Evolutionary conservation across 2,329 filamentous ascomycete genomes (phyloP).

Genomic region (Kalmusia sp.): DNA sequence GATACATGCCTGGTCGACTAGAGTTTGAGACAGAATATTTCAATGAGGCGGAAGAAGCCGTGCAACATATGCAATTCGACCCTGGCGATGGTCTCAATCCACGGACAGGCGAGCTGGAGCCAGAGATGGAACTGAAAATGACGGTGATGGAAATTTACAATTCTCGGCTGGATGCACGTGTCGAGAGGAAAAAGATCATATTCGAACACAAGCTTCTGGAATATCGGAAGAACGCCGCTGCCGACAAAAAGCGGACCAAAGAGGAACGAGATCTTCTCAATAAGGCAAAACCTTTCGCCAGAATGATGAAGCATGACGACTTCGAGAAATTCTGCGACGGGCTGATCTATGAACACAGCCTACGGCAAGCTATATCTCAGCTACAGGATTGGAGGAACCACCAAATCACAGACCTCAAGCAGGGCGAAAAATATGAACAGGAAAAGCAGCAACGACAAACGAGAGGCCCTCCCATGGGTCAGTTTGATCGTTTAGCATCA

Average conservation of each 20-base stretch:
- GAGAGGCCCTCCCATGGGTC: slow-evolving; percentile 70
- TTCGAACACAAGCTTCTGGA: slow-evolving; percentile 95
- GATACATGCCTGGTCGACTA: slow-evolving; percentile 96
- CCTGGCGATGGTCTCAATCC: slow-evolving; percentile 92
- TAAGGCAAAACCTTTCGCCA: slow-evolving; percentile 93
- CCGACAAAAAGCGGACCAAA: slow-evolving; percentile 94
- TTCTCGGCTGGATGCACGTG: slow-evolving; percentile 83
- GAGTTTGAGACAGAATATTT: slow-evolving; percentile 98
- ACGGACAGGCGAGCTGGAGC: slow-evolving; percentile 82
- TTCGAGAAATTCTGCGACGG: slow-evolving; percentile 87
- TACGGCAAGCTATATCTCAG: slow-evolving; percentile 87
- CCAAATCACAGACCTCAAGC: slow-evolving; percentile 82
- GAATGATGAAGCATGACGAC: slow-evolving; percentile 94
- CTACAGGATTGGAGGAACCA: slow-evolving; percentile 92
- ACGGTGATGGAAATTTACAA: slow-evolving; percentile 99
- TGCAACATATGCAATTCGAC: slow-evolving; percentile 98
- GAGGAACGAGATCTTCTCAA: slow-evolving; percentile 91
- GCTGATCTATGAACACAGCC: slow-evolving; percentile 86
- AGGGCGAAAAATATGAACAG: slow-evolving; percentile 89
- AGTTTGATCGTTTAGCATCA: slow-evolving; percentile 83
- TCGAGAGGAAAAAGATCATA: slow-evolving; percentile 93
- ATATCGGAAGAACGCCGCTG: slow-evolving; percentile 86
- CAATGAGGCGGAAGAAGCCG: slow-evolving; percentile 97
- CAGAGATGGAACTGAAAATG: slow-evolving; percentile 96
- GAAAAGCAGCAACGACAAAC: slow-evolving; percentile 83